Evolutionary conservation across 495 filamentous ascomycete genomes (phyloP).

Genomic region (Extremus antarcticus): DNA sequence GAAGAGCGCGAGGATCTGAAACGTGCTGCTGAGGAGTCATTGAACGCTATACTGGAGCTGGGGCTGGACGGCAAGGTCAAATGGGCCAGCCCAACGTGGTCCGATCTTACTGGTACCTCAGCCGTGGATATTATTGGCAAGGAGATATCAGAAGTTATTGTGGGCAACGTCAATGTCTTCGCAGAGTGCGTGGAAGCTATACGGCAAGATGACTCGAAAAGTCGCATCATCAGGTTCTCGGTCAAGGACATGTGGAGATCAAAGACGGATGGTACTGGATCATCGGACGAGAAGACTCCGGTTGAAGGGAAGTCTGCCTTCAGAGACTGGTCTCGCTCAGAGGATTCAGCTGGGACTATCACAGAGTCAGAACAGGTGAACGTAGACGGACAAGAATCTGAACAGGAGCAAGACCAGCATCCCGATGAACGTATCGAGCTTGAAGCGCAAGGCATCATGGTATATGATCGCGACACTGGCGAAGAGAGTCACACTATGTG

Average conservation of each 20-base stretch:
- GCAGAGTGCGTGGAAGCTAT: conserved; percentile 72
- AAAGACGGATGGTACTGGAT: conserved; percentile 37
- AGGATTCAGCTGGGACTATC: conserved; percentile 26
- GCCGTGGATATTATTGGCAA: conserved; percentile 63
- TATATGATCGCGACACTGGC: conserved; percentile 80
- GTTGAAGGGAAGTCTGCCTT: conserved; percentile 7
- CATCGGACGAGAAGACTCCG: conserved; percentile 13
- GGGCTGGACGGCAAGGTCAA: conserved; percentile 76
- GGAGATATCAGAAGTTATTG: conserved; percentile 66
- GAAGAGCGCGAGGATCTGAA: conserved; percentile 84
- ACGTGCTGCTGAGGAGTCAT: conserved; percentile 87
- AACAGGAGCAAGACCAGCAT: background rate
- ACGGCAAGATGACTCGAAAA: conserved; percentile 84
- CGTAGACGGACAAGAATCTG: background rate
- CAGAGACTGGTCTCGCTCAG: conserved; percentile 18
- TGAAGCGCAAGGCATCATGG: conserved; percentile 95
- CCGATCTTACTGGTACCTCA: conserved; percentile 74
- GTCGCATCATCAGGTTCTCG: conserved; percentile 81
- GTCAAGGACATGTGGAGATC: conserved; percentile 39
- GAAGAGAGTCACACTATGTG: conserved; percentile 96
- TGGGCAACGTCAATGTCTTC: conserved; percentile 70
- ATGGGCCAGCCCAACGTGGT: conserved; percentile 97
- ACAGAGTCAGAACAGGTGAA: conserved; percentile 35
- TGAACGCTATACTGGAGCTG: conserved; percentile 91
- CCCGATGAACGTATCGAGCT: conserved; percentile 54